Conservation (phyloP, 2,329 filamentous ascomycete species). For the Aphanocladium album region DNA sequence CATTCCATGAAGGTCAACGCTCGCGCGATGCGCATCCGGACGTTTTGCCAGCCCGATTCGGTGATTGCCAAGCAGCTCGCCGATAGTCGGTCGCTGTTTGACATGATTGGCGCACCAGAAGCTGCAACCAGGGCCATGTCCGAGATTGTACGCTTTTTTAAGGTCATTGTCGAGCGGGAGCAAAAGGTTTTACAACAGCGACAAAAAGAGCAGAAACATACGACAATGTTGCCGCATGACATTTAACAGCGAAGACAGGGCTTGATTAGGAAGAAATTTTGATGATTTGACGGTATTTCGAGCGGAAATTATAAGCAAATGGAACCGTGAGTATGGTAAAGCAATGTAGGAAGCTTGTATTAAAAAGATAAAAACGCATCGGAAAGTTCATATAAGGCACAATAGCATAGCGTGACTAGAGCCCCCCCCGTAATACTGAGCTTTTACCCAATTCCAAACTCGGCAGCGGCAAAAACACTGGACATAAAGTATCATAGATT, state of each 20-base stretch:
- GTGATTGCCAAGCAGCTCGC: conserved; percentile 54
- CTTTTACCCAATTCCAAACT: not conserved
- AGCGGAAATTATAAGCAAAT: not conserved
- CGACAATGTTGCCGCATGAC: not conserved
- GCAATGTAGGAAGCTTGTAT: not conserved
- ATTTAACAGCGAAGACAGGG: not conserved
- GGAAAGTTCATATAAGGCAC: not conserved
- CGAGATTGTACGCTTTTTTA: conserved; percentile 51
- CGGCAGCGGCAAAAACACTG: not conserved
- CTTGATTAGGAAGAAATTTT: not conserved
- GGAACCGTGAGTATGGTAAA: not conserved
- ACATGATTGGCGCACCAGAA: conserved; percentile 42
- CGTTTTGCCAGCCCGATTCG: conserved; percentile 54
- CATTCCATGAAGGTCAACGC: conserved; percentile 50
- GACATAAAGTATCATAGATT: not conserved
- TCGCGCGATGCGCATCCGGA: conserved; percentile 47
- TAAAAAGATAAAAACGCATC: not conserved
- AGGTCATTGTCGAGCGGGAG: conserved; percentile 45
- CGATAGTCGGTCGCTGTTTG: conserved; percentile 47
- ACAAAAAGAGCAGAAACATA: conserved; percentile 16
- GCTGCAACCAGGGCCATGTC: conserved; percentile 41
- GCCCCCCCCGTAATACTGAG: not conserved
- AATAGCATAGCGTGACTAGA: not conserved
- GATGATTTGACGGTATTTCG: not conserved
- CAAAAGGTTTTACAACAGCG: conserved; percentile 22